Conservation (phyloP, 768 basidiomycete genomes). For the Agaricus bisporus region DNA sequence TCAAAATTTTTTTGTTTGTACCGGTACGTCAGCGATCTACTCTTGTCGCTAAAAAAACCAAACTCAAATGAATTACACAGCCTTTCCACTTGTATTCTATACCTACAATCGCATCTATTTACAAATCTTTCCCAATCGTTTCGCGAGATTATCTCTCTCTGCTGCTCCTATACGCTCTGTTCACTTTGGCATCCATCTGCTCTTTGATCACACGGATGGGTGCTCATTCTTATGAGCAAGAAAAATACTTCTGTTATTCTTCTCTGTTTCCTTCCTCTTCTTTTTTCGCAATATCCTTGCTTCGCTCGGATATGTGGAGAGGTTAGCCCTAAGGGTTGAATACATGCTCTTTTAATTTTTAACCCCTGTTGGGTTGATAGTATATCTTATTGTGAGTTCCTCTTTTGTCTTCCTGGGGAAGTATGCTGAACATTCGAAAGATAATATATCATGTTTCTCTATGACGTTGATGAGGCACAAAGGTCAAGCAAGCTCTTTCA, state of each 20-base stretch:
- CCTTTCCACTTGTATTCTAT: conserved; percentile 14
- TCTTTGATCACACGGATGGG: conserved; percentile 47
- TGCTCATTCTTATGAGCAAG: conserved; percentile 86
- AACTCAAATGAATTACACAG: conserved; percentile 6
- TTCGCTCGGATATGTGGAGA: conserved; percentile 2
- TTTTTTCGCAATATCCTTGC: not conserved
- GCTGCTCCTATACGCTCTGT: conserved; percentile 39
- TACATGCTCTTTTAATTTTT: not conserved
- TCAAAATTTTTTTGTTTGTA: conserved; percentile 11
- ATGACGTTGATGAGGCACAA: no score
- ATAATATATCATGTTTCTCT: no score
- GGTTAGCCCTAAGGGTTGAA: conserved; percentile 12
- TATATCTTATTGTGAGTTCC: no score
- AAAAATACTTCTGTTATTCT: conserved; percentile 20
- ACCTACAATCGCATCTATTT: conserved; percentile 14
- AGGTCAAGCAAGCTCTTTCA: no score
- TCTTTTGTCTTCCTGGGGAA: no score
- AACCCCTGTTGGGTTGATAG: no score
- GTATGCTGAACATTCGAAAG: no score
- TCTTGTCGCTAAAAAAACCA: not conserved
- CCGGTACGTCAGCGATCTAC: conserved; percentile 18
- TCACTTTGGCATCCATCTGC: conserved; percentile 85
- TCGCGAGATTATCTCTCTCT: not conserved
- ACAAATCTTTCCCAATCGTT: no score
- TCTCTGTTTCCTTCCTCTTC: conserved; percentile 10